Evolutionary conservation across 805 yeast species (phyloP).

Genomic region (Wickerhamomyces hampshirensis): DNA sequence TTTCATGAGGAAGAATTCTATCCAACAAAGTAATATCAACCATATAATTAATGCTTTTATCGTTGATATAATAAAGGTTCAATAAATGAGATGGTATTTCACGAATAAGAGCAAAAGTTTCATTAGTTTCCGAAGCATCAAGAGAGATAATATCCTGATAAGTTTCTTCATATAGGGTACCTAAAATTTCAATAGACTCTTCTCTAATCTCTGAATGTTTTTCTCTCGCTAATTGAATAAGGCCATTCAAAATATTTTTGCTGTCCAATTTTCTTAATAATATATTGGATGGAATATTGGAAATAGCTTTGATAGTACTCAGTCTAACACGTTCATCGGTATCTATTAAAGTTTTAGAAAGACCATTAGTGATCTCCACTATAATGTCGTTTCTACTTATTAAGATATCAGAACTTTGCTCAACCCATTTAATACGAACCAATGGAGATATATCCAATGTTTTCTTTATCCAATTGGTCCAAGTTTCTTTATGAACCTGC

Average conservation of each 20-base stretch:
- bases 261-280: constrained; percentile 46
- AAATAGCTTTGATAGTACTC: constrained; percentile 49
- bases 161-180: constrained; percentile 50
- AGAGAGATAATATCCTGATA: constrained; percentile 24
- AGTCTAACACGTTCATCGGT: constrained; percentile 69
- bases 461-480: constrained; percentile 70
- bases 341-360: constrained; percentile 68
- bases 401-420: constrained; percentile 47
- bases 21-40: constrained; percentile 63
- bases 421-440: constrained; percentile 70
- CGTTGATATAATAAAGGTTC: constrained; percentile 69
- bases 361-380: constrained; percentile 49
- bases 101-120: constrained; percentile 27
- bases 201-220: constrained; percentile 61
- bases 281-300: constrained; percentile 39
- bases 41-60: constrained; percentile 54
- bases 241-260: constrained; percentile 43
- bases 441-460: constrained; percentile 59
- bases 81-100: constrained; percentile 62
- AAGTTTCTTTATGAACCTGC: constrained; percentile 52
- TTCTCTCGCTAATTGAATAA: constrained; percentile 67
- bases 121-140: constrained; percentile 16
- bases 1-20: constrained; percentile 51
- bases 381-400: constrained; percentile 39
- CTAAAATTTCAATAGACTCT: constrained; percentile 48